These are phyloP conservation scores for Gonium pectorale DNA, from an alignment of 139 green algal genomes.

Conservation along the genomic window DNA sequence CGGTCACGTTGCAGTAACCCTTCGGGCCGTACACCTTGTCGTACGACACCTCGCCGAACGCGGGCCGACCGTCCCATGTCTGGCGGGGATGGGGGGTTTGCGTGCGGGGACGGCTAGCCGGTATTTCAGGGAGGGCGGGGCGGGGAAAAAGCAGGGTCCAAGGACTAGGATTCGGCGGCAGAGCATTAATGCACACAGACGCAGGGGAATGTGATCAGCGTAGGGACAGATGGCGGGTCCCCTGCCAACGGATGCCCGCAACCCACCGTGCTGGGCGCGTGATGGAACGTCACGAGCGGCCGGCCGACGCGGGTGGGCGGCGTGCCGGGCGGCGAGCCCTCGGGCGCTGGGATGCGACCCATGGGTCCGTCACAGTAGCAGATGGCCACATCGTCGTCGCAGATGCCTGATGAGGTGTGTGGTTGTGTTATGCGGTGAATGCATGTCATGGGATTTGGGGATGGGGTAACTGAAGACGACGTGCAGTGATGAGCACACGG, in stretches of 20 bases:
- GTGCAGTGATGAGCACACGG: no score
- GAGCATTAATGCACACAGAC: no score
- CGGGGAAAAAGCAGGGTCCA: no score
- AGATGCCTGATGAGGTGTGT: conserved; percentile 49
- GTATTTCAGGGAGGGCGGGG: no score
- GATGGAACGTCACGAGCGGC: conserved; percentile 25
- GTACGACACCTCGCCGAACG: conserved; percentile 34
- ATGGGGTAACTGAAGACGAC: no score
- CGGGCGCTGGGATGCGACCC: conserved; percentile 51
- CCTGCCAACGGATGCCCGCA: background rate
- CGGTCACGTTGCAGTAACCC: conserved; percentile 44
- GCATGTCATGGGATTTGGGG: background rate
- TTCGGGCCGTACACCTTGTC: conserved; percentile 32
- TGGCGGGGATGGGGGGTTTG: background rate
- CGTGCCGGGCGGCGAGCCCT: conserved; percentile 47
- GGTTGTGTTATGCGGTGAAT: background rate
- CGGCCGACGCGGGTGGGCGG: conserved; percentile 43
- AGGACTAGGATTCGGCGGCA: no score
- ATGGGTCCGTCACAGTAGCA: conserved; percentile 66
- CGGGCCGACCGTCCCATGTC: conserved; percentile 12
- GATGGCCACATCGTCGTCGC: conserved; percentile 59
- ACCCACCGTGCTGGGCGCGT: conserved; percentile 31
- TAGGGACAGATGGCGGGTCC: no score
- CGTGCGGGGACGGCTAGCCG: no score
- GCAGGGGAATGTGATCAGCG: no score